Evolutionary conservation across 106 monocot species (phyloP), one percentile per base, ranked within the genome.

Genomic region (Phalaenopsis equestris): DNA sequence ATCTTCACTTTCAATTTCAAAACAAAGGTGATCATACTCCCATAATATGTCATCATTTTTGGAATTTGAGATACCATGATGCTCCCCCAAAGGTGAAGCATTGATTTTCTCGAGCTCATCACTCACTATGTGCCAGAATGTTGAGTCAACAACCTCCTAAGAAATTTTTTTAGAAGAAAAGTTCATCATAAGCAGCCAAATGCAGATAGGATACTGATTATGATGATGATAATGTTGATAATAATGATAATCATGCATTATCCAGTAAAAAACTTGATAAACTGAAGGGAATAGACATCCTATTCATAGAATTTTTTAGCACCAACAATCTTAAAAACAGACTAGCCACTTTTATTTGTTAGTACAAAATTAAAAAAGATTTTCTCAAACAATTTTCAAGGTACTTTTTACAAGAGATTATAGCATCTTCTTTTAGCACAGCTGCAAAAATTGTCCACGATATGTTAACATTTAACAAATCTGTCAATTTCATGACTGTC

Each of bases 81-180:
- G 72, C 7, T 76, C 73, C 23, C 42, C 79, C 3, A 68, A 55
- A 80, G 86, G 81, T 78, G 84, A 81, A 37, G 81, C 68, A 83
- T 86, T 92, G 49, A 99, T 88, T 85, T 88, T 99, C 77, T 87
- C 83, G 55, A 99, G 75, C 78, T 99, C 98, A 73, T 89, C 89
- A 46, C 86, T 84, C 77, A 99, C 89, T 81, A 99, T 91, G 42
- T 86, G 82, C 73, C 86, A 89, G 68, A 94, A 87, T 77, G 88
- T 58, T 77, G 87, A 88, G 56, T 86, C 77, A 47, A 86, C 70
- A 41, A 84, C 86, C 39, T 85, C 86, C 96, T 97, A 70, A 19
- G 21, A 43, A 15, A 55, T 24, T 75, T n/a, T 42, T 19, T 55
- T 10, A 70, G 38, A 70, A 55, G 47, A 38, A 84, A 76, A 68